phyloP scores from a whole-genome alignment of 2,329 filamentous ascomycete genomes.

The Arthrinium puccinioides region DNA sequence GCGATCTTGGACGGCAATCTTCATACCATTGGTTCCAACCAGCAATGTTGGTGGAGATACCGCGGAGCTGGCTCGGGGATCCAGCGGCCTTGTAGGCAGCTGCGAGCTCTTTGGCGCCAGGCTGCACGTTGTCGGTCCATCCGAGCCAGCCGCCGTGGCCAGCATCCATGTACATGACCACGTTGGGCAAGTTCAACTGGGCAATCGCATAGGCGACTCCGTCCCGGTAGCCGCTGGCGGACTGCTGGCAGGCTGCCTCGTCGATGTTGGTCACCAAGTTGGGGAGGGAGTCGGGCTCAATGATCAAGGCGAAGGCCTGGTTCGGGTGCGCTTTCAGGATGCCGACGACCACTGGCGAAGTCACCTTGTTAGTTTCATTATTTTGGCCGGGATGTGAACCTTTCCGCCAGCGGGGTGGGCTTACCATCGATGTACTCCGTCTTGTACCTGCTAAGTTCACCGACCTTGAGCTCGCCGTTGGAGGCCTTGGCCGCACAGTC shows the following conservation, averaged over 20 bases:
- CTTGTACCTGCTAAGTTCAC: constrained; percentile 45
- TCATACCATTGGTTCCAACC: constrained; percentile 46
- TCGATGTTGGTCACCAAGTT: constrained; percentile 52
- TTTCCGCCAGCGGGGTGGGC: too few relatives aligned
- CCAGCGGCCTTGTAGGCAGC: constrained; percentile 45
- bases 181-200: constrained; percentile 48
- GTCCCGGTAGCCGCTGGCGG: constrained; percentile 40
- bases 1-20: neutral
- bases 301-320: constrained; percentile 36
- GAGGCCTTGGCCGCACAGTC: constrained; percentile 52
- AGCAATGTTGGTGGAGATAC: constrained; percentile 50
- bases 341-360: constrained; percentile 28
- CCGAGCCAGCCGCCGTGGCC: constrained; percentile 55
- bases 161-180: constrained; percentile 52
- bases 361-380: too few relatives aligned
- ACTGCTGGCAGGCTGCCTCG: constrained; percentile 40
- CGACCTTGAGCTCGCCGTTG: constrained; percentile 49
- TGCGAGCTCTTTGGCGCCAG: constrained; percentile 41
- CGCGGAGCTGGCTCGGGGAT: constrained; percentile 43
- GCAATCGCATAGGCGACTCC: constrained; percentile 45
- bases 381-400: too few relatives aligned
- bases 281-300: constrained; percentile 51
- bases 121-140: constrained; percentile 47
- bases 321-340: constrained; percentile 39
- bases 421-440: constrained; percentile 41